A percentile compares a stretch with the other conserved stretches of the same genome.
Conservation (phyloP, 805 yeast genomes). For the Saccharomycopsis amapae region DNA sequence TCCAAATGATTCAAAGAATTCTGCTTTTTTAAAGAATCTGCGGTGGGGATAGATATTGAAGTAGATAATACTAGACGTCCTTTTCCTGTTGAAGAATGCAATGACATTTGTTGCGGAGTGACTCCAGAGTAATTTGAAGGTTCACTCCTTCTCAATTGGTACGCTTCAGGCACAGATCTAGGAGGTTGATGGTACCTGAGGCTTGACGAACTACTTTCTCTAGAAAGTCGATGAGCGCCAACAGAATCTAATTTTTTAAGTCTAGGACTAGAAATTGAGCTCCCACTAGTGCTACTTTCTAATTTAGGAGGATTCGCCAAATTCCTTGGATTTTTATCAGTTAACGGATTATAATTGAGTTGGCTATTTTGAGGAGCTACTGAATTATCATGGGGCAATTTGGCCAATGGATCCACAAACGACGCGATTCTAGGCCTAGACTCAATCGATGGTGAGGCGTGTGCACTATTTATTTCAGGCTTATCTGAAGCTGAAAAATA, state of each 20-base stretch:
- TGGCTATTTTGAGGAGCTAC: background rate
- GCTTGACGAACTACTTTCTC: too few species aligned
- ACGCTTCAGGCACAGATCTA: too few species aligned
- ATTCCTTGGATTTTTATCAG: background rate
- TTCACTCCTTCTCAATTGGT: too few species aligned
- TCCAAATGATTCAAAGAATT: background rate
- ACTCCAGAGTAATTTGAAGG: too few species aligned
- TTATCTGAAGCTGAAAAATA: too few species aligned
- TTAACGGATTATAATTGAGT: background rate
- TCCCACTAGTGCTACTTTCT: background rate
- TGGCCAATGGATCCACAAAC: slow-evolving; percentile 13
- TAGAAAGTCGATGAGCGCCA: too few species aligned
- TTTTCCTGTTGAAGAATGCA: background rate
- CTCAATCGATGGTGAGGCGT: background rate
- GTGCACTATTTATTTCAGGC: too few species aligned
- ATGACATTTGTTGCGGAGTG: background rate
- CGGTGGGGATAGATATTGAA: background rate
- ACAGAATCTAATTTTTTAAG: too few species aligned
- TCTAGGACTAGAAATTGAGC: slow-evolving; percentile 4
- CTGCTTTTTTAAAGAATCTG: slow-evolving; percentile 4
- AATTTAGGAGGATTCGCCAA: background rate
- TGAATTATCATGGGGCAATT: background rate
- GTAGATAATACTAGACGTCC: slow-evolving; percentile 3
- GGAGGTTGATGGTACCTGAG: too few species aligned
- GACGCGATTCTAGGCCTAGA: slow-evolving; percentile 5